A percentile compares a stretch with the other conserved stretches of the same genome.
Conservation (phyloP, 768 basidiomycete genomes). For the Neoboletus brunneissimus region DNA sequence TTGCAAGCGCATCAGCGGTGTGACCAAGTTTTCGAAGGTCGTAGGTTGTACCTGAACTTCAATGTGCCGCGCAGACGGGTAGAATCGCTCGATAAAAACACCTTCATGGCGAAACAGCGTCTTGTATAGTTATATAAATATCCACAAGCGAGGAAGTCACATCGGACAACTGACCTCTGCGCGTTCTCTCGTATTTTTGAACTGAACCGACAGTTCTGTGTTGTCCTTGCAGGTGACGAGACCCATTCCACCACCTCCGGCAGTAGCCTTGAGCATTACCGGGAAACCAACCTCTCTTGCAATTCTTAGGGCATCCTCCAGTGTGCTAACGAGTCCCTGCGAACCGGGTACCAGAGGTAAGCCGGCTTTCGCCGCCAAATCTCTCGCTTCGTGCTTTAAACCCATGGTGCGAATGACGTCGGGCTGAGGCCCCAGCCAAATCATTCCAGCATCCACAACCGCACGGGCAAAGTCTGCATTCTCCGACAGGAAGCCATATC, state of each 20-base stretch:
- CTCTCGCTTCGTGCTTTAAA: constrained; percentile 57
- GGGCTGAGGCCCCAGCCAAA: constrained; percentile 56
- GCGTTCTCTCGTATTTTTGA: constrained; percentile 38
- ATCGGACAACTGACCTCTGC: constrained; percentile 41
- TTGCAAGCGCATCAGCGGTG: constrained; percentile 21
- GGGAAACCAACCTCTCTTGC: constrained; percentile 52
- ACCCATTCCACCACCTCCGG: constrained; percentile 70
- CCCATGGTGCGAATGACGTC: constrained; percentile 54
- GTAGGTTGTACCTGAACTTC: constrained; percentile 52
- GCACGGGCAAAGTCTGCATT: constrained; percentile 52
- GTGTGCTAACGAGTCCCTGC: constrained; percentile 41
- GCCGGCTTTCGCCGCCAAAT: constrained; percentile 43
- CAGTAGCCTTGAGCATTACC: constrained; percentile 64
- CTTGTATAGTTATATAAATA: constrained; percentile 24
- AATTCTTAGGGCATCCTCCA: constrained; percentile 40
- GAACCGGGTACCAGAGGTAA: constrained; percentile 60
- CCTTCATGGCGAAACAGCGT: constrained; percentile 48
- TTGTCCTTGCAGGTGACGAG: constrained; percentile 50
- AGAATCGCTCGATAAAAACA: constrained; percentile 60
- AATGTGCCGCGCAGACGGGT: constrained; percentile 55
- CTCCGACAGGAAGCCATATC: constrained; percentile 67
- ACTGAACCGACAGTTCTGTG: constrained; percentile 36
- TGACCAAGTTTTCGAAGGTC: neutral
- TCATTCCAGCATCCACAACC: constrained; percentile 47
- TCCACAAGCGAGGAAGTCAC: neutral